Conservation (phyloP, 2,329 filamentous ascomycete genomes). For the Aspergillus pseudonomiae region DNA sequence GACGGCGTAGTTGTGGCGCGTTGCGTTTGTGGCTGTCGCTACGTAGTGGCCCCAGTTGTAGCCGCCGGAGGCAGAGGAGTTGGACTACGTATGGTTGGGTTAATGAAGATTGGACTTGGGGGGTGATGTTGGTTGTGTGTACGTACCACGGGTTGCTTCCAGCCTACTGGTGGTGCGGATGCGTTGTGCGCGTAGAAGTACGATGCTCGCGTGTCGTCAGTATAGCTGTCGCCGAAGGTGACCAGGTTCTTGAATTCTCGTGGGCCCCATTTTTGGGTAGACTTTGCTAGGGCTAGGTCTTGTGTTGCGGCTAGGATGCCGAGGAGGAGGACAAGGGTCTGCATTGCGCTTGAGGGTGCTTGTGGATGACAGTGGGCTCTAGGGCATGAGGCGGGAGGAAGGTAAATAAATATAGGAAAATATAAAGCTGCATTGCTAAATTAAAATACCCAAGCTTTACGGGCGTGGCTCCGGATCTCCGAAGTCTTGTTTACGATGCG, state of each 20-base stretch:
- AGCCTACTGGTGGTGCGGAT: constrained; percentile 65
- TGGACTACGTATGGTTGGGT: constrained; percentile 33
- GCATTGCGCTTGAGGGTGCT: not conserved
- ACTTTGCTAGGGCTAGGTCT: constrained; percentile 3
- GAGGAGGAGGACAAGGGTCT: not conserved
- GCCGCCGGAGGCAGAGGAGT: constrained; percentile 65
- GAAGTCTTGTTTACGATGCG: not conserved
- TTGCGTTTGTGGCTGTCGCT: constrained; percentile 56
- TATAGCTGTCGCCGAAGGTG: constrained; percentile 75
- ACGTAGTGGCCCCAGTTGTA: constrained; percentile 71
- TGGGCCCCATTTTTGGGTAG: constrained; percentile 8
- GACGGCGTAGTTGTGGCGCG: constrained; percentile 70
- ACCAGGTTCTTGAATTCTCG: constrained; percentile 63
- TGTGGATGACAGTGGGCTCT: not conserved
- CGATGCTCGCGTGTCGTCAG: constrained; percentile 67
- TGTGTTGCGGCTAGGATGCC: constrained; percentile 3
- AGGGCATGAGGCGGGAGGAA: not conserved
- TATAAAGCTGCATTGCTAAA: not conserved
- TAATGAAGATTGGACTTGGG: not conserved
- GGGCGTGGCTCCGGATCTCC: not conserved
- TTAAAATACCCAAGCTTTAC: not conserved
- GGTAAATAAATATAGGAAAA: not conserved
- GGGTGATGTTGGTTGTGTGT: not conserved
- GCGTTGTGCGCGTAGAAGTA: constrained; percentile 66
- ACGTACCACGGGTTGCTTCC: constrained; percentile 50